Evolutionary conservation across 2,329 filamentous ascomycete species (phyloP).

Genomic region (Sporothrix pseudoabietina): DNA sequence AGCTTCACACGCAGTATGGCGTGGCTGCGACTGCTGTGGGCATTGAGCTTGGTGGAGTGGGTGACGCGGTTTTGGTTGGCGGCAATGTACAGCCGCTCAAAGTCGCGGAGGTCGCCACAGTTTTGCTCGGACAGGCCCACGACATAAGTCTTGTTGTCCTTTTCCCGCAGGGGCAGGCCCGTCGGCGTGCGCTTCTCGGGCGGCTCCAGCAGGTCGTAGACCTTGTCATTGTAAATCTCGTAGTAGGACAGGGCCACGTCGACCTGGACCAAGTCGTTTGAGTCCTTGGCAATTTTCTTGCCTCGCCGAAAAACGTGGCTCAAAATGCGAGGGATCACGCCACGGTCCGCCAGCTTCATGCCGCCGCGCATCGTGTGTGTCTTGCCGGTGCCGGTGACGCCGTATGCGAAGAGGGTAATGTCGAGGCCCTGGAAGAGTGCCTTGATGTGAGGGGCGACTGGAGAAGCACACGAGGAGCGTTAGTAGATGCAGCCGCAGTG

Average conservation of each 20-base stretch:
- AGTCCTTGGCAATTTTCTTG: constrained; percentile 83
- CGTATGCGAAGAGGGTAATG: constrained; percentile 89
- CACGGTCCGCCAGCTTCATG: constrained; percentile 79
- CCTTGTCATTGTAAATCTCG: constrained; percentile 96
- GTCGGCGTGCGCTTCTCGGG: constrained; percentile 82
- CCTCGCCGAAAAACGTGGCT: constrained; percentile 83
- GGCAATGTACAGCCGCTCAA: constrained; percentile 86
- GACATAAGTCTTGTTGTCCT: constrained; percentile 82
- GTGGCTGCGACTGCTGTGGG: constrained; percentile 85
- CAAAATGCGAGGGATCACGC: constrained; percentile 82
- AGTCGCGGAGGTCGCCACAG: constrained; percentile 84
- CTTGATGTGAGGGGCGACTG: constrained; percentile 87
- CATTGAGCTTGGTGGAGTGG: constrained; percentile 88
- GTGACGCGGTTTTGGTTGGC: constrained; percentile 89
- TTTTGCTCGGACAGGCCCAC: constrained; percentile 81
- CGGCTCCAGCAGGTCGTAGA: constrained; percentile 85
- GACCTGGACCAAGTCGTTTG: constrained; percentile 68
- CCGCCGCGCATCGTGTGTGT: constrained; percentile 96
- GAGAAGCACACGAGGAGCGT: not conserved
- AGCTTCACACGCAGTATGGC: constrained; percentile 90
- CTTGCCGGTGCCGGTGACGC: constrained; percentile 90
- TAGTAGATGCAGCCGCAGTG: not conserved
- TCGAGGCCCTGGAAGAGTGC: constrained; percentile 88
- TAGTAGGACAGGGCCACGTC: constrained; percentile 84
- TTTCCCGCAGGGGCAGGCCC: constrained; percentile 80